Base-by-base conservation (phyloP, 352 stramenopile species). In the Globisporangium splendens region DNA sequence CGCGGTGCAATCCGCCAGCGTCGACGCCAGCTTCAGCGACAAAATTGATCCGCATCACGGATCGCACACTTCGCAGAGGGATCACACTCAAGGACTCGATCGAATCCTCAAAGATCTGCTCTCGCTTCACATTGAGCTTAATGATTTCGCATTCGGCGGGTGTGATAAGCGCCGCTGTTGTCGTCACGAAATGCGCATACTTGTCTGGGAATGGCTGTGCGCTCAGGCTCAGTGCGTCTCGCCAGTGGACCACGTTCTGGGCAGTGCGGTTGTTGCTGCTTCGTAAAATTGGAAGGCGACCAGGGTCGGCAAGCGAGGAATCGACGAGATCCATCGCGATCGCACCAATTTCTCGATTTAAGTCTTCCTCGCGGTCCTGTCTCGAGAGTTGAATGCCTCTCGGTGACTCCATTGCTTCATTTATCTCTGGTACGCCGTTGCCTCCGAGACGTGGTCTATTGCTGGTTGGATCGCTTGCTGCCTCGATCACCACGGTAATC, bases 1-100 rank as follows among this genome's bases (percentile, higher is more conserved):
- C 83, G 12, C 84, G 71, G 56, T 91, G 77, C 8, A 95, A 59
- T 15, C 77, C 88, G 10, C 86, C 88, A n/a, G 83, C 86, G 55
- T 96, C 83, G 0, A 90, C 61, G 8, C 68, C 85, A 35, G 65
- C 72, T 46, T 95, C 87, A 35, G 72, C 72, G 8, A 79, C 61
- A 59, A 96, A 95, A 31, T 89, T 65, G 21, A 92, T 77, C 70
- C 41, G 86, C 56, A 35, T 35, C 28, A 35, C 28, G 28, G 28
- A 35, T 35, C 28, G 28, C 28, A 35, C 28, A 35, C 28, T 35
- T 35, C 28, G 28, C 28, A 35, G 28, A 6, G 28, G 28, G 7
- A 35, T 35, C 28, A 35, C 28, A 35, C 28, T 35, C 28, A 35
- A 35, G 28, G 4, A 76, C 43, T 84, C 70, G 8, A 84, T 61